Evolutionary conservation across 768 basidiomycete species (phyloP).

Genomic region (Lanmaoa pseudosensibilis): DNA sequence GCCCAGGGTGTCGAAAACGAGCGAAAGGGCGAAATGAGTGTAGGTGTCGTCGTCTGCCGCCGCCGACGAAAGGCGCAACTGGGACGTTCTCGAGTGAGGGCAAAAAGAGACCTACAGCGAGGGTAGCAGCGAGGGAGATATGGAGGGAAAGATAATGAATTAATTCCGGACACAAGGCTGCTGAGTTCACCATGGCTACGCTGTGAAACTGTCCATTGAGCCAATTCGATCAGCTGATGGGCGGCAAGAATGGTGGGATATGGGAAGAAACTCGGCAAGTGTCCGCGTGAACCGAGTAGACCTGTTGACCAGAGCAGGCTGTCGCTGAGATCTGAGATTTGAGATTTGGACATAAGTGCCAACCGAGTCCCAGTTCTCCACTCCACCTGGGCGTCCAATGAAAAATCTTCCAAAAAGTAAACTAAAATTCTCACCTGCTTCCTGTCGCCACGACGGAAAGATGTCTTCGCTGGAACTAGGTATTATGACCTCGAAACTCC

Average conservation of each 20-base stretch:
- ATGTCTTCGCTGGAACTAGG: background rate
- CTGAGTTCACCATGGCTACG: constrained; percentile 26
- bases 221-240: too few species aligned
- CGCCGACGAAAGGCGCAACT: constrained; percentile 6
- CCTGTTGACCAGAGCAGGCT: too few species aligned
- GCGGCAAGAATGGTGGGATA: background rate
- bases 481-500: background rate
- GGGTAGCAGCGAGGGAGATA: constrained; percentile 7
- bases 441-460: background rate
- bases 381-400: background rate
- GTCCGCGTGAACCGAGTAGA: too few species aligned
- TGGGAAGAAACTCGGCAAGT: background rate
- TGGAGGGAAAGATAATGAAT: constrained; percentile 3
- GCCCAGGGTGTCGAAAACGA: constrained; percentile 14
- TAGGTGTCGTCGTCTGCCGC: constrained; percentile 15
- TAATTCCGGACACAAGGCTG: constrained; percentile 11
- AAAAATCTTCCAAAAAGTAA: background rate
- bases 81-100: background rate
- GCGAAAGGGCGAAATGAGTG: constrained; percentile 25
- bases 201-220: background rate
- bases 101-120: background rate
- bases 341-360: too few species aligned
- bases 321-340: constrained; percentile 1
- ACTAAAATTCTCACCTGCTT: background rate
- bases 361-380: background rate